phyloP scores from a whole-genome alignment of 2,329 filamentous ascomycete species.

The Amauroascus niger region DNA sequence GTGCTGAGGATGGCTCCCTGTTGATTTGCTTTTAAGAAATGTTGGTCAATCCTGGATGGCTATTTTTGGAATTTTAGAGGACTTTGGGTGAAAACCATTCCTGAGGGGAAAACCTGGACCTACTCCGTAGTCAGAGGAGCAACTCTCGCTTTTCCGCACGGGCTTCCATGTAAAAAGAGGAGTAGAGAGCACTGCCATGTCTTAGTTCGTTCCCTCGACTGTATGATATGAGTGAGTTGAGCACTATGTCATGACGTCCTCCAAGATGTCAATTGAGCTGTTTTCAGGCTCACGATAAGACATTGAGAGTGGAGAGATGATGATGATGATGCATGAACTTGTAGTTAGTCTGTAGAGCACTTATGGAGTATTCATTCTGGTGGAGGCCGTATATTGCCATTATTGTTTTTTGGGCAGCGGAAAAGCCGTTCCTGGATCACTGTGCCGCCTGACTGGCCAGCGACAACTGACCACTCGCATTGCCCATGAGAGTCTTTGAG shows the following conservation, averaged over 20 bases:
- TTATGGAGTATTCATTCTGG: no score
- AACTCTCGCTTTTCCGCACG: no score
- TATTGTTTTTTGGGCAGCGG: background rate
- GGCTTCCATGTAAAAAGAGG: no score
- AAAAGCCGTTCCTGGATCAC: background rate
- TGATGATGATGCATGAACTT: background rate
- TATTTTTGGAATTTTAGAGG: background rate
- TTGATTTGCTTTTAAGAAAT: background rate
- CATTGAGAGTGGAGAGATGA: background rate
- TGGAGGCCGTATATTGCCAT: background rate
- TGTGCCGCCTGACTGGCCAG: no score
- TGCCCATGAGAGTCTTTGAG: background rate
- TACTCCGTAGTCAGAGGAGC: no score
- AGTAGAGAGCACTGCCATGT: no score
- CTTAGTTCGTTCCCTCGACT: no score
- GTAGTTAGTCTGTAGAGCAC: no score
- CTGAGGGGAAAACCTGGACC: no score
- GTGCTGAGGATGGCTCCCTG: no score
- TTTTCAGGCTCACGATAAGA: background rate
- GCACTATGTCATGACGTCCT: background rate
- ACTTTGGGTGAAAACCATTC: no score
- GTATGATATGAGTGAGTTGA: background rate
- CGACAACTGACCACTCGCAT: background rate
- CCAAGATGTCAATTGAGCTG: background rate
- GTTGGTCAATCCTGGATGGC: background rate